Percentiles rank a stretch among this genome's conserved stretches.
Evolutionary conservation across 306 rosid species (phyloP).

Genomic region (Lathyrus sativus): DNA sequence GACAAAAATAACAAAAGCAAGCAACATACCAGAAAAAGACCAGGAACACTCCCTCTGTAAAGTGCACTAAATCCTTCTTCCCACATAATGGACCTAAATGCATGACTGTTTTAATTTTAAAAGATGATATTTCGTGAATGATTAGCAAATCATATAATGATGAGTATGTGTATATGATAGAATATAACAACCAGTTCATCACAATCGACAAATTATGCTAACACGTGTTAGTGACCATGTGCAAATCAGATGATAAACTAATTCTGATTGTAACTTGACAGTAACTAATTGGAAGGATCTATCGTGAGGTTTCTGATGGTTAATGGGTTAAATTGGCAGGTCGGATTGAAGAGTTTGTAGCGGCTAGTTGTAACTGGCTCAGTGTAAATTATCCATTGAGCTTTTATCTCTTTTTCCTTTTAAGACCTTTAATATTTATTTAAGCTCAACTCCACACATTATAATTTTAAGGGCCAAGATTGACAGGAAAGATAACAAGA

Average conservation of each 20-base stretch:
- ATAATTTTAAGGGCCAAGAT: constrained; percentile 22
- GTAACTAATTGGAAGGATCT: constrained; percentile 10
- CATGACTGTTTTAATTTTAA: constrained; percentile 61
- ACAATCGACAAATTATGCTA: neutral
- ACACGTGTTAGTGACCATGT: constrained; percentile 10
- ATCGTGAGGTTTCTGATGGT: constrained; percentile 18
- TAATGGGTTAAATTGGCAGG: constrained; percentile 10
- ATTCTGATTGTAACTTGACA: constrained; percentile 1
- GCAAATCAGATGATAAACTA: constrained; percentile 11
- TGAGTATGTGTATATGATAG: constrained; percentile 28
- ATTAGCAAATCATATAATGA: constrained; percentile 23
- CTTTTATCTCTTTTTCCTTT: neutral
- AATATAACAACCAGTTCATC: constrained; percentile 11
- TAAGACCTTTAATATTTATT: constrained; percentile 9
- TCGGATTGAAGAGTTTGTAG: neutral
- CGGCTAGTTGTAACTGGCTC: constrained; percentile 10
- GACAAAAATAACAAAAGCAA: constrained; percentile 30
- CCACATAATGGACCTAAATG: constrained; percentile 76
- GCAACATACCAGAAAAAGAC: constrained; percentile 77
- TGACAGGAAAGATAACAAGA: constrained; percentile 30
- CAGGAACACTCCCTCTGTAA: constrained; percentile 80
- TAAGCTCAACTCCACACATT: constrained; percentile 14
- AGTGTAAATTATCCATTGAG: neutral
- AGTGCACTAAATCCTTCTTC: constrained; percentile 80
- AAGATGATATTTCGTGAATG: constrained; percentile 25